phyloP scores from a whole-genome alignment of 1,284 basidiomycete genomes.

The Polyporus tsugae region DNA sequence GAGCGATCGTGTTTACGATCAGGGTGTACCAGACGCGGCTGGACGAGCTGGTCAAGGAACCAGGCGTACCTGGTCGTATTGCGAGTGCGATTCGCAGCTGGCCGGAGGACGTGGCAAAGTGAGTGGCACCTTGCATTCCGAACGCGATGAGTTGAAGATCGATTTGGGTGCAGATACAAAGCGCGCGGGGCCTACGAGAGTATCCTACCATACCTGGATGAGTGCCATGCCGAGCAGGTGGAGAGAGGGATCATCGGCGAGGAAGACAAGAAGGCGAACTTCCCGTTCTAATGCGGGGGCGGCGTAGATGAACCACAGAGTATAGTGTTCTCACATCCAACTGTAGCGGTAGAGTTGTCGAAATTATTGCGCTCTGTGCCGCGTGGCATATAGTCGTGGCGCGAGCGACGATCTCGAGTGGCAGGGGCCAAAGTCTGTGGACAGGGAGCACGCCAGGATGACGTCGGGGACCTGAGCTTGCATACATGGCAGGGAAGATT shows the following conservation, averaged over 20 bases:
- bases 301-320: background rate
- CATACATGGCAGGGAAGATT: slow-evolving; percentile 3
- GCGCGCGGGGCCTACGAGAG: slow-evolving; percentile 58
- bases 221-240: slow-evolving; percentile 50
- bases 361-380: background rate
- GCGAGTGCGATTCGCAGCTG: slow-evolving; percentile 75
- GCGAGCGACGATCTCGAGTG: slow-evolving; percentile 4
- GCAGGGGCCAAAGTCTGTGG: background rate
- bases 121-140: slow-evolving; percentile 19
- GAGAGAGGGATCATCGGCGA: slow-evolving; percentile 27
- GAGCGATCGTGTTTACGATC: slow-evolving; percentile 82
- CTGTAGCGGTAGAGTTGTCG: slow-evolving; percentile 1
- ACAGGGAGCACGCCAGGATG: background rate
- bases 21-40: slow-evolving; percentile 76
- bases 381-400: background rate
- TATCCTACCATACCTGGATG: slow-evolving; percentile 59
- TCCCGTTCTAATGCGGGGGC: slow-evolving; percentile 30
- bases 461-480: background rate
- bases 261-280: slow-evolving; percentile 25
- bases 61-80: slow-evolving; percentile 71
- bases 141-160: background rate
- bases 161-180: slow-evolving; percentile 55
- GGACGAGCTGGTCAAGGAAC: slow-evolving; percentile 63
- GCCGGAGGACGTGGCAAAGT: slow-evolving; percentile 68
- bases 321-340: background rate